Percentiles rank a stretch among this genome's conserved stretches.
These are phyloP conservation scores for Ailanthus altissimus DNA, from an alignment of 345 rosid genomes.

Conservation along the genomic window DNA sequence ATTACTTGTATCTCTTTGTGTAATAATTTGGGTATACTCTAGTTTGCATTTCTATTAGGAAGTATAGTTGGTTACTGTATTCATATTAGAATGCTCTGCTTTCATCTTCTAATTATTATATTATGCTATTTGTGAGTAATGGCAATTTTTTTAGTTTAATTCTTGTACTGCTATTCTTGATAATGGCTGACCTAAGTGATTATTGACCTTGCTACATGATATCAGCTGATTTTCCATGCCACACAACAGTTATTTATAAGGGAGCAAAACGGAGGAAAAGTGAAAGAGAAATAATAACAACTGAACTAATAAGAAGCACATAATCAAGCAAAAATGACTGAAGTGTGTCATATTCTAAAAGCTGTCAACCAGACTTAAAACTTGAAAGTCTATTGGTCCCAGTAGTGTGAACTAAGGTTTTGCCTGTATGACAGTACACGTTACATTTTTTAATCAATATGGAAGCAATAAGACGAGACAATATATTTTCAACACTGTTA, in stretches of 20 bases:
- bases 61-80: background rate
- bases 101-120: constrained; percentile 5
- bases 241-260: background rate
- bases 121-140: background rate
- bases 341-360: background rate
- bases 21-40: constrained; percentile 3
- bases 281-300: background rate
- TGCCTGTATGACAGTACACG: background rate
- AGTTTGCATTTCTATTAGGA: background rate
- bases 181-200: background rate
- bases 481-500: background rate
- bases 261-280: background rate
- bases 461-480: background rate
- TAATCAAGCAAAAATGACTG: background rate
- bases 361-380: background rate
- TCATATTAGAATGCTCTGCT: background rate
- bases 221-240: background rate
- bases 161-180: background rate
- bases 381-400: background rate
- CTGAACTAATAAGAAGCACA: background rate
- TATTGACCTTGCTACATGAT: background rate
- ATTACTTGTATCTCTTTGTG: constrained; percentile 11
- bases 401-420: background rate
- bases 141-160: background rate
- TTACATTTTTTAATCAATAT: background rate